Percentiles rank a stretch among this genome's conserved stretches.
Evolutionary conservation across 352 stramenopile species (phyloP).

Genomic region (Globisporangium middletonii): DNA sequence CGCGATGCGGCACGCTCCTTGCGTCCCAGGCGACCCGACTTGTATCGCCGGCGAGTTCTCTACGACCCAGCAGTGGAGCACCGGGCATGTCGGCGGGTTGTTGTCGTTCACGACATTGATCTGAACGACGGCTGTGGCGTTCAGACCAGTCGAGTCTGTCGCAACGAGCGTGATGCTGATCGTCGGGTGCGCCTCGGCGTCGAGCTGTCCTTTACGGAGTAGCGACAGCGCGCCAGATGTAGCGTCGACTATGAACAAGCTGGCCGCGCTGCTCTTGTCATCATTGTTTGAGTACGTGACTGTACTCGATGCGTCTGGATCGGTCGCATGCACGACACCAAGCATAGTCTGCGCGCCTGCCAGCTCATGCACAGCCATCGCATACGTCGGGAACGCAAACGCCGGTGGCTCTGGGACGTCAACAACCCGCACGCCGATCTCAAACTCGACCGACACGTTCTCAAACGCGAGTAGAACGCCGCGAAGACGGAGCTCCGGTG

Average conservation of each 20-base stretch:
- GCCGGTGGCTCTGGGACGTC: slow-evolving; percentile 20
- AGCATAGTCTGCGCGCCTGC: slow-evolving; percentile 22
- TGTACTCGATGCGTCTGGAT: slow-evolving; percentile 32
- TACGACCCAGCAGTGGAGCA: slow-evolving; percentile 47
- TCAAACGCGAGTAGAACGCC: slow-evolving; percentile 3
- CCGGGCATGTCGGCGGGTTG: slow-evolving; percentile 32
- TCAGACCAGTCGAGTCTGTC: slow-evolving; percentile 14
- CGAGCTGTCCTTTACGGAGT: slow-evolving; percentile 7
- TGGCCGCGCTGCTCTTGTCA: too few species aligned
- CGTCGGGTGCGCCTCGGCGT: not conserved
- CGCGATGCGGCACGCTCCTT: slow-evolving; percentile 26
- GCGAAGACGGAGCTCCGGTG: not conserved
- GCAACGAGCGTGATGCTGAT: slow-evolving; percentile 1
- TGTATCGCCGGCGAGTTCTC: slow-evolving; percentile 39
- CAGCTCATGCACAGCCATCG: slow-evolving; percentile 39
- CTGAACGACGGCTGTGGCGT: slow-evolving; percentile 8
- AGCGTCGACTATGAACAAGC: slow-evolving; percentile 1
- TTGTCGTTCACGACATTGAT: slow-evolving; percentile 45
- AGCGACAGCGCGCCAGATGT: slow-evolving; percentile 2
- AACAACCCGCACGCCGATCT: slow-evolving; percentile 1
- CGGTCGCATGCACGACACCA: slow-evolving; percentile 29
- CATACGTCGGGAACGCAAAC: slow-evolving; percentile 18
- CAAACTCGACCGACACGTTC: slow-evolving; percentile 1
- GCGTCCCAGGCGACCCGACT: slow-evolving; percentile 23
- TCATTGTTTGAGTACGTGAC: slow-evolving; percentile 19